A percentile compares a stretch with the other conserved stretches of the same genome.
phyloP scores from a whole-genome alignment of 768 basidiomycete species.

The Auriscalpium vulgare region DNA sequence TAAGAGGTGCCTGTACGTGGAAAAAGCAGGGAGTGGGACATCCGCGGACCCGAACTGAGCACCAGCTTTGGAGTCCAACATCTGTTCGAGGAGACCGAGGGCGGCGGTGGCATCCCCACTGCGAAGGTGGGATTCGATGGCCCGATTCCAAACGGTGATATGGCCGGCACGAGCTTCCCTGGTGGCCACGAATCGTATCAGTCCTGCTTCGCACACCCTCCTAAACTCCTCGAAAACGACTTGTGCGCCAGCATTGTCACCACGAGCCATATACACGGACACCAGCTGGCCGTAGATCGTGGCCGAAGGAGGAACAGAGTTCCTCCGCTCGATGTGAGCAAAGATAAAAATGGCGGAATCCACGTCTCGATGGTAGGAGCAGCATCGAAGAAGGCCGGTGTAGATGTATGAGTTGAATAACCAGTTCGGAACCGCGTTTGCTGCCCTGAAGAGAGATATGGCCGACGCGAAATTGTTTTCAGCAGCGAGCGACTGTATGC shows the following conservation, averaged over 20 bases:
- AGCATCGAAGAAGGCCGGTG: slow-evolving; percentile 50
- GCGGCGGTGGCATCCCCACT: slow-evolving; percentile 55
- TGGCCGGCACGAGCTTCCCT: slow-evolving; percentile 23
- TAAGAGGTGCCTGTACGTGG: slow-evolving; percentile 60
- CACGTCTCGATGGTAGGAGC: slow-evolving; percentile 47
- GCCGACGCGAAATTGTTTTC: slow-evolving; percentile 72
- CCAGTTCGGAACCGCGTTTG: slow-evolving; percentile 30
- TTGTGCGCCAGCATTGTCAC: slow-evolving; percentile 42
- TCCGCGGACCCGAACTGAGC: slow-evolving; percentile 28
- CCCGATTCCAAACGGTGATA: slow-evolving; percentile 59
- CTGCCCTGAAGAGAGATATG: slow-evolving; percentile 62
- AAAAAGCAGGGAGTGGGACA: slow-evolving; percentile 48
- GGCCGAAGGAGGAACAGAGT: slow-evolving; percentile 25
- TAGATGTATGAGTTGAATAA: slow-evolving; percentile 36
- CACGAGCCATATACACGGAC: slow-evolving; percentile 43
- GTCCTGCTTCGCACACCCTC: slow-evolving; percentile 30
- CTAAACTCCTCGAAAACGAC: slow-evolving; percentile 59
- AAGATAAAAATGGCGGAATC: slow-evolving; percentile 60
- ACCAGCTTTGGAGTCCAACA: slow-evolving; percentile 45
- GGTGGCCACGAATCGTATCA: slow-evolving; percentile 21
- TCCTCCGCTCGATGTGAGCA: slow-evolving; percentile 46
- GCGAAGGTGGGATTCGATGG: slow-evolving; percentile 70
- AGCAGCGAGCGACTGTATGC: slow-evolving; percentile 35
- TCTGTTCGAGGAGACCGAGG: slow-evolving; percentile 56
- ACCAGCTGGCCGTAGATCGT: slow-evolving; percentile 49